Percentiles rank a stretch among this genome's conserved stretches.
These are phyloP conservation scores for Trypanosoma rangeli DNA, from an alignment of 208 protist genomes.

Conservation along the genomic window DNA sequence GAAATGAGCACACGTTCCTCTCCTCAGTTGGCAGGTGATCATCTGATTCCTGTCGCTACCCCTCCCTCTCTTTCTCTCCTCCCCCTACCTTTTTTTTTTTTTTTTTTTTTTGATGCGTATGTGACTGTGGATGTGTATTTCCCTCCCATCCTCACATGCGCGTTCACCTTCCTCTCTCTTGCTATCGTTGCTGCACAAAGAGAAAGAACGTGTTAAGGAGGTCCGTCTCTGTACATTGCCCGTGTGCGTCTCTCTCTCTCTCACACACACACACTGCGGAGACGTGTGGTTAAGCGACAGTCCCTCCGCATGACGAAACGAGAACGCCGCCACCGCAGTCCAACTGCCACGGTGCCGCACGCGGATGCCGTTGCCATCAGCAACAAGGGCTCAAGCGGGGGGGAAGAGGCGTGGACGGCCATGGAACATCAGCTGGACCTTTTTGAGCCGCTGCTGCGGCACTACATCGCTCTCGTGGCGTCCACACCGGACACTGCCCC, in stretches of 20 bases:
- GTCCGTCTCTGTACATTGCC: neutral
- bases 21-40: no score
- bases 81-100: slow-evolving; percentile 20
- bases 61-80: slow-evolving; percentile 6
- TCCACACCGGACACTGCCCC: neutral
- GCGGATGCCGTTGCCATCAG: neutral
- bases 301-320: slow-evolving; percentile 3
- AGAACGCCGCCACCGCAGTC: neutral
- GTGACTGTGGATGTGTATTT: no score
- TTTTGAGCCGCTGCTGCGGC: slow-evolving; percentile 42
- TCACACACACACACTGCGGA: no score
- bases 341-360: no score
- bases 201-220: neutral
- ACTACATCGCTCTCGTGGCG: slow-evolving; percentile 29
- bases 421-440: slow-evolving; percentile 40
- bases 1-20: no score
- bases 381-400: neutral
- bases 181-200: neutral
- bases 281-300: neutral
- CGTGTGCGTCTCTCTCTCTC: neutral
- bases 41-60: no score
- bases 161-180: neutral
- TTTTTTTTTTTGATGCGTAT: neutral
- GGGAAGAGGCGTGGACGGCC: neutral
- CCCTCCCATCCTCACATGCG: neutral